Base-by-base conservation (phyloP, 1,284 basidiomycete genomes). In the Xerocomus cyaneibrunnescens region DNA sequence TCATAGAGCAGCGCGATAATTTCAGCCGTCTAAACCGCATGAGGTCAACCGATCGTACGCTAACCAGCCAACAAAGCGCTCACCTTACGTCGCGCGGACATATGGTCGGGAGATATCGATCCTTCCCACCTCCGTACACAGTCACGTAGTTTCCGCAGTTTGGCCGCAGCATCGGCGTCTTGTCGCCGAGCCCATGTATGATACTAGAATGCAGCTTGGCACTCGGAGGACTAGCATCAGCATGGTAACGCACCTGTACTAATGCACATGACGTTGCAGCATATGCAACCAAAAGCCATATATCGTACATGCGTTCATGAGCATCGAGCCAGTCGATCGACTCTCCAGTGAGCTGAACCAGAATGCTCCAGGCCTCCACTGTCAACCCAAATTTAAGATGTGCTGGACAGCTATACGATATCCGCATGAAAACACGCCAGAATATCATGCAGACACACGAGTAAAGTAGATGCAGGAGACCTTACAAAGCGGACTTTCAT, bases 401-500 rank as follows among this genome's bases (percentile, higher is more conserved):
- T 12, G 81, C 80, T 14, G 91, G 93, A 67, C 85, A 91, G 25
- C 83, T 80, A 71, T 95, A 94, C 54, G 89, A 92, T 68, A 96
- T 91, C 48, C 94, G 83, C 89, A 96, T 94, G 75, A 97, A 97
- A 17, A 95, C 89, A 48, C 92, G 85, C 89, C 89, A 94, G 73
- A 94, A 91, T 68, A 91, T 86, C 84, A 92, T 90, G 62, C 85
- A 86, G 37, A 95, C 84, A 60, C 89, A 90, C n/a, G 88, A 82
- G 66, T 91, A 93, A 43, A 91, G 76, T 50, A 97, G 70, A 69
- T 94, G 92, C 22, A 98, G 76, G 50, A 95, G 75, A 30, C 93
- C 94, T 88, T 54, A 45, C 13, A 12, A 32, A 45, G 39, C 25
- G 16, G 25, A 38, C 41, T 31, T 51, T 39, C 48, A 43, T 50